A percentile compares a stretch with the other conserved stretches of the same genome.
These are phyloP conservation scores for Aureobasidium mangrovei DNA, from an alignment of 2,329 filamentous ascomycete genomes.

Conservation along the genomic window DNA sequence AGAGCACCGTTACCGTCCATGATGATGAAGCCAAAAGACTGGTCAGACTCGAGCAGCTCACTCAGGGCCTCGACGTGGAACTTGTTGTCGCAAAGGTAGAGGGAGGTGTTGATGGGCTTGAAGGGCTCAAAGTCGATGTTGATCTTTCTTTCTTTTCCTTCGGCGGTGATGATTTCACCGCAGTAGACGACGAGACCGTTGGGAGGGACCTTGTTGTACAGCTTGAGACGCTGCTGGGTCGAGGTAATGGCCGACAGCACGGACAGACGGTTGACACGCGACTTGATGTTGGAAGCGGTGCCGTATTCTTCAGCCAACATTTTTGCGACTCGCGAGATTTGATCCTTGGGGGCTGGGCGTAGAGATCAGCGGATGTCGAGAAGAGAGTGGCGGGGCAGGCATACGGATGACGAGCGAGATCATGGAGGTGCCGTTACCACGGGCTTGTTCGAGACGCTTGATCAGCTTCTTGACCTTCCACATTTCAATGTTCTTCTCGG, in stretches of 20 bases:
- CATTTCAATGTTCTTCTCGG: slow-evolving; percentile 92
- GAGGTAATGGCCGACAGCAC: slow-evolving; percentile 97
- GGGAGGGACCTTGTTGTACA: slow-evolving; percentile 97
- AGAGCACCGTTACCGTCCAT: slow-evolving; percentile 99
- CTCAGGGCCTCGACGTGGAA: slow-evolving; percentile 97
- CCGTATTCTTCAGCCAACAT: slow-evolving; percentile 93
- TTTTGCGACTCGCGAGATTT: slow-evolving; percentile 90
- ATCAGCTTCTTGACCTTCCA: slow-evolving; percentile 99
- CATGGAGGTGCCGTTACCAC: slow-evolving; percentile 99
- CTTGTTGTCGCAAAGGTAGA: slow-evolving; percentile 99
- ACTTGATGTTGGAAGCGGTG: slow-evolving; percentile 99
- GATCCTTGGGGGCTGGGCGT: slow-evolving; percentile 80
- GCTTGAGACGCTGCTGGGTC: slow-evolving; percentile 96
- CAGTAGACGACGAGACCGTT: slow-evolving; percentile 98
- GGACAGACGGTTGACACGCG: slow-evolving; percentile 95
- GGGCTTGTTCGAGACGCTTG: slow-evolving; percentile 92
- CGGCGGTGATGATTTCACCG: slow-evolving; percentile 98
- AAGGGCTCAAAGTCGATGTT: slow-evolving; percentile 99
- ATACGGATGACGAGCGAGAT: slow-evolving; percentile 97
- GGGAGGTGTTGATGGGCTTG: slow-evolving; percentile 99
- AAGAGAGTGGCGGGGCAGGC: slow-evolving; percentile 30
- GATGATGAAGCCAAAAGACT: slow-evolving; percentile 99
- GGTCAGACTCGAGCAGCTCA: slow-evolving; percentile 94
- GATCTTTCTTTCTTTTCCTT: slow-evolving; percentile 98
- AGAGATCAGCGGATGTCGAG: slow-evolving; percentile 19